phyloP scores from a whole-genome alignment of 257 asterid genomes.

The Solanum chaucha region DNA sequence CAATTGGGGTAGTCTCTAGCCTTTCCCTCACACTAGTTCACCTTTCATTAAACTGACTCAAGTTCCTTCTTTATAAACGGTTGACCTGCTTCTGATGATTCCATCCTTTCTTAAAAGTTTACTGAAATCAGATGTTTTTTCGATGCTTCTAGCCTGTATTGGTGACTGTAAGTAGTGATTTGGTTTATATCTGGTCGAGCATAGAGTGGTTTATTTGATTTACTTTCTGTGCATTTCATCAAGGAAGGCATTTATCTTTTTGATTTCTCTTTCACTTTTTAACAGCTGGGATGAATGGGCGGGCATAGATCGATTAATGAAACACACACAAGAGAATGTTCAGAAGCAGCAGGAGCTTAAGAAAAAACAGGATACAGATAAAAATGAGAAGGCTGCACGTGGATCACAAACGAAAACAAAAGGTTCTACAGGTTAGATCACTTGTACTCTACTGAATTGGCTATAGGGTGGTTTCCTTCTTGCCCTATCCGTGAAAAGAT shows the following conservation, averaged over 20 bases:
- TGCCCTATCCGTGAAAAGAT: neutral
- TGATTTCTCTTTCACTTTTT: neutral
- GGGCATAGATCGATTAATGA: slow-evolving; percentile 38
- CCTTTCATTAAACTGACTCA: neutral
- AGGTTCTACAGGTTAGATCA: slow-evolving; percentile 30
- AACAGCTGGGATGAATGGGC: slow-evolving; percentile 93
- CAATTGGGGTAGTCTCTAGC: neutral
- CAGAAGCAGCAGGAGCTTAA: slow-evolving; percentile 37
- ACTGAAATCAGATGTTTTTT: neutral
- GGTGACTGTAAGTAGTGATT: neutral
- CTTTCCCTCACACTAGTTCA: neutral
- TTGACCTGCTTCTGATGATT: neutral
- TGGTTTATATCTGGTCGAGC: neutral
- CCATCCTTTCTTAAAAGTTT: neutral
- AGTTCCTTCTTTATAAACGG: neutral
- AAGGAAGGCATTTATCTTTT: neutral
- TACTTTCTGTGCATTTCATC: neutral
- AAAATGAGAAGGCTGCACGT: slow-evolving; percentile 29
- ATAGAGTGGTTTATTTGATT: neutral
- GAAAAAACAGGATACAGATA: slow-evolving; percentile 26
- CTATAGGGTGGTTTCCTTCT: neutral
- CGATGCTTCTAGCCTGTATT: neutral
- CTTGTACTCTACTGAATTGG: neutral
- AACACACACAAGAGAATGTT: slow-evolving; percentile 48
- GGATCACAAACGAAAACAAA: slow-evolving; percentile 31